Evolutionary conservation across 345 rosid species (phyloP), one percentile per base, ranked within the genome.

Genomic region (Hibiscus trionum): DNA sequence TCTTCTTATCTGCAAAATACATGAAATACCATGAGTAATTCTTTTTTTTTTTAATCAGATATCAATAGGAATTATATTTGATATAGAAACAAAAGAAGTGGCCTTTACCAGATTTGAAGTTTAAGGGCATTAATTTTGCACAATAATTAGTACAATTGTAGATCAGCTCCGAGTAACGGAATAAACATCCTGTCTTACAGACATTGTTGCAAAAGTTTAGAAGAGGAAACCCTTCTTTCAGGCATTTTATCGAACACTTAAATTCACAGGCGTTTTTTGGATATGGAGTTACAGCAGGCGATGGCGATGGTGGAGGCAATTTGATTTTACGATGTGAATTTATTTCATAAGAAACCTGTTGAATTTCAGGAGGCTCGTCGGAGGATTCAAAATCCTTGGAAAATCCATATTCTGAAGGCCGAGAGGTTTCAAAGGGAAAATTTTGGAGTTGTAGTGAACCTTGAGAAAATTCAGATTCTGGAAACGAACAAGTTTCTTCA

Each of bases 71-170:
- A 35, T 35, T n/a, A 16, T 7, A 33, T 33, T 31, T 7, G 3
- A 63, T 27, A 35, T 17, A 0, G 37, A 63, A 10, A 37, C 31
- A 24, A 58, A 56, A 24, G 33, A 7, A 58, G 11, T 24, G 33
- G 24, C 11, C 21, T 56, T 24, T 68, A 68, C 71, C 26, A 1
- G 71, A 68, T 50, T 68, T 68, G 60, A 68, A 68, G 1, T 27
- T 27, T 3, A 26, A 15, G 44, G 71, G 71, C 60, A 50, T 50
- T 14, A 39, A 49, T 35, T 49, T 14, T 15, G 71, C 59, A 52
- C 71, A 68, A 11, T n/a, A 19, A 29, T 1, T 0, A 4, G 71
- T 68, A 14, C 60, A 68, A 16, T 29, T 8, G 60, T 26, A 68
- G 44, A 68, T n/a, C 42, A 29, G 4, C 24, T 68, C 16, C 6